phyloP scores from a whole-genome alignment of 176 grass and related monocot genomes.

The Aegilops speltoides region DNA sequence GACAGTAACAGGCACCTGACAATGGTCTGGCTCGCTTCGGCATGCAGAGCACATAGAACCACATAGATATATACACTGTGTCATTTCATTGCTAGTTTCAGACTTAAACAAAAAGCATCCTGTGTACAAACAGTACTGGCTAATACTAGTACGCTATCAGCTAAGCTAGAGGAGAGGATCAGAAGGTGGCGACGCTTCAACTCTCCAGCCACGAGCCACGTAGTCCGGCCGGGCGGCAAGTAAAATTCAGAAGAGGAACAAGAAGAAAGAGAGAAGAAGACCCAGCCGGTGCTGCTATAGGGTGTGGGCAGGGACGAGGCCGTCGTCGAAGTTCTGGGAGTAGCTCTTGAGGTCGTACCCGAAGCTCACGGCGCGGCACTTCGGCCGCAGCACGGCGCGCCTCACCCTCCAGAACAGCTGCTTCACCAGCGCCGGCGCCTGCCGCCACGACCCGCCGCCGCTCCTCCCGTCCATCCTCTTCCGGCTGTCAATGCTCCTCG shows the following conservation, averaged over 20 bases:
- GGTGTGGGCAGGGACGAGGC: not conserved
- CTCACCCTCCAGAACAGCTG: conserved; percentile 36
- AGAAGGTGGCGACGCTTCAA: not conserved
- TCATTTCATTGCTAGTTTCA: not conserved
- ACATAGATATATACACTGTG: not conserved
- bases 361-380: not conserved
- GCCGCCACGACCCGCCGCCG: not conserved
- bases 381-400: not conserved
- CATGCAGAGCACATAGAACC: not conserved
- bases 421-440: not conserved
- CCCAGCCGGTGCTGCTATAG: not conserved
- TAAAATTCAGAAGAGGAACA: too few relatives aligned
- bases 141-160: not conserved
- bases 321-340: conserved; percentile 45
- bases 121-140: not conserved
- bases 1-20: too few relatives aligned
- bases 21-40: too few relatives aligned
- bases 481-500: not conserved
- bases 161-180: not conserved
- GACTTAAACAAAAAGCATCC: not conserved
- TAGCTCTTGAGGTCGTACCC: conserved; percentile 35
- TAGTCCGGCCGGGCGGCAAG: not conserved
- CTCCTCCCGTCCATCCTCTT: not conserved
- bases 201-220: not conserved
- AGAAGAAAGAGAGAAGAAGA: too few relatives aligned